Conservation (phyloP, 108 stramenopile species). For the Schizochytrium sp. region DNA sequence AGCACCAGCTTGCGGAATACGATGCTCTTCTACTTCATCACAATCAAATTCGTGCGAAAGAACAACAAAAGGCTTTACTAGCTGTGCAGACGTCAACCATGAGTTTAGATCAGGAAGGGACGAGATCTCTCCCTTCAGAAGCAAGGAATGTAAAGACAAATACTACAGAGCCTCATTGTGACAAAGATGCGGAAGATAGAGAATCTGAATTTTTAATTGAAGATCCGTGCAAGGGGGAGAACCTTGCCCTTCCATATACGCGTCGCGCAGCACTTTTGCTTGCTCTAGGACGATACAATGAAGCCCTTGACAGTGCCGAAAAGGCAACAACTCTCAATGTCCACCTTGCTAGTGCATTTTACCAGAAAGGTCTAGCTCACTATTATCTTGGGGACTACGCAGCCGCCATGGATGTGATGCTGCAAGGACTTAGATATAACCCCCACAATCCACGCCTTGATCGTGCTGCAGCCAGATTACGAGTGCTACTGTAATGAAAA, state of each 20-base stretch:
- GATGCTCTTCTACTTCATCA: not conserved
- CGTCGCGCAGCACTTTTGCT: conserved; percentile 27
- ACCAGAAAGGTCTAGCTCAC: not conserved
- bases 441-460: conserved; percentile 30
- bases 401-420: not conserved
- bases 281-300: not conserved
- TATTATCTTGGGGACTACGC: not conserved
- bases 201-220: not conserved
- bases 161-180: not conserved
- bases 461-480: not conserved
- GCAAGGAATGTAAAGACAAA: not conserved
- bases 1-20: not conserved
- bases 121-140: too few species aligned
- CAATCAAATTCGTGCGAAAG: not conserved
- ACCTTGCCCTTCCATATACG: conserved; percentile 22
- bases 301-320: not conserved
- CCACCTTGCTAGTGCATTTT: conserved; percentile 3
- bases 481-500: not conserved
- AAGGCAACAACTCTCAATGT: conserved; percentile 2
- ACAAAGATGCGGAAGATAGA: not conserved
- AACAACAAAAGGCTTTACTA: not conserved
- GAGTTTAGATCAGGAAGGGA: not conserved
- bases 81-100: not conserved
- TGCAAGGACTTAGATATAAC: conserved; percentile 33
- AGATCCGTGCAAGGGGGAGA: not conserved